phyloP scores from a whole-genome alignment of 169 alveolate species.

The Plasmodium adleri region DNA sequence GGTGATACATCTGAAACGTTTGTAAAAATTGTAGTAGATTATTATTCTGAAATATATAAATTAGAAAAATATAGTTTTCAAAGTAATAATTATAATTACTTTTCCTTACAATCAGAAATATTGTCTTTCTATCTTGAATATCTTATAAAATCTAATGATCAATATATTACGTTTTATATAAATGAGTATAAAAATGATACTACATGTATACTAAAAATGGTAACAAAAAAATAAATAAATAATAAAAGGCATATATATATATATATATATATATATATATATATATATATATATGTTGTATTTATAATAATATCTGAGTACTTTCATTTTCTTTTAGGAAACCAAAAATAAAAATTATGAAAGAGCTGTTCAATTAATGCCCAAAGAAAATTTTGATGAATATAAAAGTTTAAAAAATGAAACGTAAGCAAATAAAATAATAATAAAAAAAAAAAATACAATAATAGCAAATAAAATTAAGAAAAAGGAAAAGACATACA shows the following conservation, averaged over 20 bases:
- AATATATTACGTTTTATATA: constrained; percentile 54
- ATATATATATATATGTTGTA: no score
- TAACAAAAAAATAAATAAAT: constrained; percentile 5
- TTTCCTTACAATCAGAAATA: constrained; percentile 22
- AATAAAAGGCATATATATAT: no score
- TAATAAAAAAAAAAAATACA: no score
- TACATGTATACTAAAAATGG: constrained; percentile 56
- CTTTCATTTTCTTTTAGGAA: constrained; percentile 26
- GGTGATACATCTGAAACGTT: constrained; percentile 75
- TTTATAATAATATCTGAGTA: no score
- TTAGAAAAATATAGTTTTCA: constrained; percentile 59
- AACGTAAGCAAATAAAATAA: constrained; percentile 8
- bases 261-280: no score
- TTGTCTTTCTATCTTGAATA: constrained; percentile 65
- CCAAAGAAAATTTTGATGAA: constrained; percentile 57
- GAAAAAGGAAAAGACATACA: not conserved
- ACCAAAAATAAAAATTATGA: constrained; percentile 64
- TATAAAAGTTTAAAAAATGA: constrained; percentile 47
- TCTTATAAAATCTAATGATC: constrained; percentile 28
- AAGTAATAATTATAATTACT: constrained; percentile 38
- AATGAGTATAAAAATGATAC: constrained; percentile 28
- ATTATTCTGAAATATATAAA: constrained; percentile 29
- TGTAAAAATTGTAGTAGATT: constrained; percentile 42
- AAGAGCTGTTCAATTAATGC: constrained; percentile 57
- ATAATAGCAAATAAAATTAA: no score